Evolutionary conservation across 805 yeast species (phyloP).

Genomic region (Pichia manshurica): DNA sequence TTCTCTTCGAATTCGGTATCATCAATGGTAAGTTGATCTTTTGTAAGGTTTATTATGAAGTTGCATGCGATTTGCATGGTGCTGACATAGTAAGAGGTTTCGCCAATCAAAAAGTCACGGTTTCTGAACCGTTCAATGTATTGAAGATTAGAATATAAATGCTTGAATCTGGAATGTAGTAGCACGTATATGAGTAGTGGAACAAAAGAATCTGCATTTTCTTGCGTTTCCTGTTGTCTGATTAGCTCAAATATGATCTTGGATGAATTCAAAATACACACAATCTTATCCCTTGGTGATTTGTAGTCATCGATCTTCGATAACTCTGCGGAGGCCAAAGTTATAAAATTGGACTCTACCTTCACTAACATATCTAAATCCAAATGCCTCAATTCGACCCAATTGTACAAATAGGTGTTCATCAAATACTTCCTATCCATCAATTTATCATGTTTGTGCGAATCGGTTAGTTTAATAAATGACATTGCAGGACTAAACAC

Average conservation of each 20-base stretch:
- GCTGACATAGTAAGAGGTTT: constrained; percentile 83
- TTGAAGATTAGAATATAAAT: constrained; percentile 69
- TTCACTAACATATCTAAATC: constrained; percentile 57
- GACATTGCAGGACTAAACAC: constrained; percentile 70
- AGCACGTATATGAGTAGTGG: constrained; percentile 81
- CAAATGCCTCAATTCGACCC: constrained; percentile 70
- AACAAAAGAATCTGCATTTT: constrained; percentile 91
- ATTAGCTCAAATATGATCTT: constrained; percentile 87
- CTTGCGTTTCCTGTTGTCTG: constrained; percentile 47
- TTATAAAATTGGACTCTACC: constrained; percentile 48
- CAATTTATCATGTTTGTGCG: constrained; percentile 57
- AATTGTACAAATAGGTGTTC: constrained; percentile 31
- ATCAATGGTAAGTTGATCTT: constrained; percentile 52
- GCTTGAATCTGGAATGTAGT: constrained; percentile 56
- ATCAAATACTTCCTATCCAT: constrained; percentile 59
- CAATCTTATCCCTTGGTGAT: constrained; percentile 92
- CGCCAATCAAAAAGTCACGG: constrained; percentile 73
- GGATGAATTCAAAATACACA: constrained; percentile 86
- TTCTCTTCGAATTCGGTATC: constrained; percentile 55
- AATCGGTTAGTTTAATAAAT: constrained; percentile 39
- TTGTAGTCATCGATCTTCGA: constrained; percentile 73
- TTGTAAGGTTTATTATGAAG: constrained; percentile 60
- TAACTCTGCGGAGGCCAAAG: constrained; percentile 68
- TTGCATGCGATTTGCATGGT: constrained; percentile 86
- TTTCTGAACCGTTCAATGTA: constrained; percentile 84